phyloP scores from a whole-genome alignment of 2,329 filamentous ascomycete genomes.

The Malbranchea zuffiana region DNA sequence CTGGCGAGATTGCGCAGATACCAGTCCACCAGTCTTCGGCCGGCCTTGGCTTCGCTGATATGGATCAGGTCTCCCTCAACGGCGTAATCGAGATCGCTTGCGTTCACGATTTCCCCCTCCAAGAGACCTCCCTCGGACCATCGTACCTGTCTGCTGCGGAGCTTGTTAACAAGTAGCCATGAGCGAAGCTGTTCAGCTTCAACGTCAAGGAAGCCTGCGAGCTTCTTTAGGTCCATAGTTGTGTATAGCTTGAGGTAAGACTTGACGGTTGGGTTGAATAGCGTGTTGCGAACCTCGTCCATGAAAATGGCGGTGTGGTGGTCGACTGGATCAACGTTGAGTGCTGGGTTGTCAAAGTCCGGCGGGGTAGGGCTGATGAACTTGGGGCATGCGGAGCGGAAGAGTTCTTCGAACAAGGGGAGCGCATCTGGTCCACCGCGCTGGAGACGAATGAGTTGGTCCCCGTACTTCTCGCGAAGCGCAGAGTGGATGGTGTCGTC shows the following conservation, averaged over 20 bases:
- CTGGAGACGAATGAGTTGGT: constrained; percentile 94
- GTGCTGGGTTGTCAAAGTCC: constrained; percentile 91
- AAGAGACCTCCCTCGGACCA: constrained; percentile 84
- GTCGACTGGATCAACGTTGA: constrained; percentile 94
- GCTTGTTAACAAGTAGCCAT: constrained; percentile 95
- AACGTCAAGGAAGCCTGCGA: constrained; percentile 92
- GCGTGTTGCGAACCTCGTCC: constrained; percentile 99
- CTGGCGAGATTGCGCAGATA: constrained; percentile 93
- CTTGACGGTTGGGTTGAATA: constrained; percentile 95
- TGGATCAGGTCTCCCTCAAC: constrained; percentile 96
- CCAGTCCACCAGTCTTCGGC: constrained; percentile 95
- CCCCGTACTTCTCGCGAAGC: constrained; percentile 96
- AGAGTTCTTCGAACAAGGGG: constrained; percentile 95
- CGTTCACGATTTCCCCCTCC: constrained; percentile 85
- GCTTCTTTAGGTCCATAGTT: constrained; percentile 97
- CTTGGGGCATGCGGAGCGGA: constrained; percentile 95
- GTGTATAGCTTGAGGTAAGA: constrained; percentile 98
- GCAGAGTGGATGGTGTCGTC: constrained; percentile 99
- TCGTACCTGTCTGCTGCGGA: constrained; percentile 90
- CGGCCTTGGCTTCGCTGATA: constrained; percentile 97
- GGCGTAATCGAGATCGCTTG: constrained; percentile 93
- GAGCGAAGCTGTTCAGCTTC: constrained; percentile 90
- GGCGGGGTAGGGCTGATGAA: constrained; percentile 97
- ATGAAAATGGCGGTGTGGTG: constrained; percentile 97
- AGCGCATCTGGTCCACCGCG: constrained; percentile 90